These are phyloP conservation scores for Potentilla sterilis DNA, from an alignment of 306 rosid genomes.

Conservation along the genomic window DNA sequence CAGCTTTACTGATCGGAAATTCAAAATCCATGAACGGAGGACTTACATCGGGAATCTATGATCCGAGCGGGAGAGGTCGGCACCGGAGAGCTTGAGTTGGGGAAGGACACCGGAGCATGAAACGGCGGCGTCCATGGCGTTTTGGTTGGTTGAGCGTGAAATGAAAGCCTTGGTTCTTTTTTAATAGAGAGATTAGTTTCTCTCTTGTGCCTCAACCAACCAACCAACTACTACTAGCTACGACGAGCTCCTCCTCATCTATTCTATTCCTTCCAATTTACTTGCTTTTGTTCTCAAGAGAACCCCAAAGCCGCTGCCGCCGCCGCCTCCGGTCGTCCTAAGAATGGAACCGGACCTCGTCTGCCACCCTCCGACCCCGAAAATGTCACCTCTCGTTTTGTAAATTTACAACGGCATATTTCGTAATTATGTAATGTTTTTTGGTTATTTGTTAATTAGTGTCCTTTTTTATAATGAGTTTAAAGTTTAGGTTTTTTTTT, in stretches of 20 bases:
- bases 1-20: background rate
- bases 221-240: background rate
- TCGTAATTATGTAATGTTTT: no score
- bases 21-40: background rate
- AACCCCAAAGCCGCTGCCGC: no score
- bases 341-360: no score
- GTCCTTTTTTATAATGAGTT: no score
- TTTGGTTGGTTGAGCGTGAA: background rate
- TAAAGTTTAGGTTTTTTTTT: no score
- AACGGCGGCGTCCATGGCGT: conserved; percentile 39
- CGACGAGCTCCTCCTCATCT: background rate
- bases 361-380: no score
- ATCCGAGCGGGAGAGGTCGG: conserved; percentile 26
- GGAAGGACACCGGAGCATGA: conserved; percentile 36
- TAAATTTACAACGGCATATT: no score
- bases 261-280: background rate
- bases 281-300: no score
- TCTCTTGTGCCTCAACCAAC: background rate
- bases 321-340: no score
- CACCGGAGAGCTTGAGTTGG: background rate
- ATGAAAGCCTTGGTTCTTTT: background rate
- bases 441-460: no score
- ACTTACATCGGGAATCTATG: conserved; percentile 44
- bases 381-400: no score
- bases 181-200: no score